Evolutionary conservation across 306 rosid genomes (phyloP).

Genomic region (Carpinus fangiana): DNA sequence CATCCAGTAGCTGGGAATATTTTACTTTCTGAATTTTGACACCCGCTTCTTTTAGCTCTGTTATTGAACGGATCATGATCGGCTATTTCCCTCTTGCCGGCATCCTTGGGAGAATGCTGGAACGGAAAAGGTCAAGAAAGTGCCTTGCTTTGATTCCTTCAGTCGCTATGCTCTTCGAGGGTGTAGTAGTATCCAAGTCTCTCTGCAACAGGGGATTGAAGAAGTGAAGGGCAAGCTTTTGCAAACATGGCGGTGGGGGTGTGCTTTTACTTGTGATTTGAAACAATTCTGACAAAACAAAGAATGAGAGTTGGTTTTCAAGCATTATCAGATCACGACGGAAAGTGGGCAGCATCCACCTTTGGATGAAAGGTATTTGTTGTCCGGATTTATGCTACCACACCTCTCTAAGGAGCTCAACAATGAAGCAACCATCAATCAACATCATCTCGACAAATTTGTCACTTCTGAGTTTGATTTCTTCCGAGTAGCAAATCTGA

Average conservation of each 20-base stretch:
- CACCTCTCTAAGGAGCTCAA: slow-evolving; percentile 37
- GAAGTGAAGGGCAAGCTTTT: slow-evolving; percentile 34
- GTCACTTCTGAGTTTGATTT: slow-evolving; percentile 21
- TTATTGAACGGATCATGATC: slow-evolving; percentile 26
- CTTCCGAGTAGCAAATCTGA: slow-evolving; percentile 28
- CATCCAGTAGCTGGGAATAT: slow-evolving; percentile 8
- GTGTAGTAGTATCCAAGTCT: background rate
- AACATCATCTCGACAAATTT: slow-evolving; percentile 45
- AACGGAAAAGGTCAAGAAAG: slow-evolving; percentile 43
- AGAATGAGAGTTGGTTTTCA: slow-evolving; percentile 52
- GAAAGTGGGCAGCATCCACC: slow-evolving; percentile 46
- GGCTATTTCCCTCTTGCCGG: slow-evolving; percentile 11
- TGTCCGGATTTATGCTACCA: background rate
- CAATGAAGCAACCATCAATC: slow-evolving; percentile 36
- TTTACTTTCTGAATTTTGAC: slow-evolving; percentile 30
- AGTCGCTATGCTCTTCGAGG: background rate
- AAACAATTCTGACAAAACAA: slow-evolving; percentile 36
- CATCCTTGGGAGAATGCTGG: background rate
- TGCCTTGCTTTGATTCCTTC: slow-evolving; percentile 14
- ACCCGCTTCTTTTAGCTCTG: slow-evolving; percentile 37
- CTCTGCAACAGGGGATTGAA: slow-evolving; percentile 36
- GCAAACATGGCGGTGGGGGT: background rate
- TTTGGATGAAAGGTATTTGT: slow-evolving; percentile 15
- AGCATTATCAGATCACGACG: slow-evolving; percentile 45
- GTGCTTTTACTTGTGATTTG: slow-evolving; percentile 9